A percentile compares a stretch with the other conserved stretches of the same genome.
Conservation (phyloP, 441 rosid species). For the Gossypium schwendimanii region DNA sequence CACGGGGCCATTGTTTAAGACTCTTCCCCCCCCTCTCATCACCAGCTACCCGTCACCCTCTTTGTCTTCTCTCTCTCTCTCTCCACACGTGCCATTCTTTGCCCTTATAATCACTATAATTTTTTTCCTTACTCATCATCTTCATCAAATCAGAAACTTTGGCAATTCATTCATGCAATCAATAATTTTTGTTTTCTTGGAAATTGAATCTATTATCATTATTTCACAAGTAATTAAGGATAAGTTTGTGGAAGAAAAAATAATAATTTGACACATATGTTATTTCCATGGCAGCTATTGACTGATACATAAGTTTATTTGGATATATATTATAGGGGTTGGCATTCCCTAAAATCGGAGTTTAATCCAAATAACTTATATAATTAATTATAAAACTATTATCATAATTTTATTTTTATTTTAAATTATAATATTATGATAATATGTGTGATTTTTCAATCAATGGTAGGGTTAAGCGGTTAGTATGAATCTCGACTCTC, state of each 20-base stretch:
- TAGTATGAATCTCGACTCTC: too few species aligned
- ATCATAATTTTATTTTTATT: too few species aligned
- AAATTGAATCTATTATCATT: background rate
- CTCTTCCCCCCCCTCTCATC: constrained; percentile 15
- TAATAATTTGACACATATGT: background rate
- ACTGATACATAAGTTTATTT: background rate
- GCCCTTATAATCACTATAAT: constrained; percentile 2
- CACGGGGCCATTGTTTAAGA: constrained; percentile 46
- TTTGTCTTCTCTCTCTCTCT: constrained; percentile 16
- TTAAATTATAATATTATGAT: too few species aligned
- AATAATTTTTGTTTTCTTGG: background rate
- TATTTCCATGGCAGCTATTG: background rate
- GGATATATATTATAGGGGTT: too few species aligned
- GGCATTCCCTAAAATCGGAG: too few species aligned
- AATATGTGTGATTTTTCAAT: too few species aligned
- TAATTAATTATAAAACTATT: too few species aligned
- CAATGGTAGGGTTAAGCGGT: too few species aligned
- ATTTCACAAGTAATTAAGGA: background rate
- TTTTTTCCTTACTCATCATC: background rate
- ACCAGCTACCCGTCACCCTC: constrained; percentile 5
- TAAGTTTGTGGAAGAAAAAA: background rate
- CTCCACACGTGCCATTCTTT: constrained; percentile 43
- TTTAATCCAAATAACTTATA: too few species aligned
- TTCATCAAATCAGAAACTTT: background rate
- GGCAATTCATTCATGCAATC: background rate